Evolutionary conservation across 108 stramenopile genomes (phyloP).

Genomic region (Nannochloropsis oceanica): DNA sequence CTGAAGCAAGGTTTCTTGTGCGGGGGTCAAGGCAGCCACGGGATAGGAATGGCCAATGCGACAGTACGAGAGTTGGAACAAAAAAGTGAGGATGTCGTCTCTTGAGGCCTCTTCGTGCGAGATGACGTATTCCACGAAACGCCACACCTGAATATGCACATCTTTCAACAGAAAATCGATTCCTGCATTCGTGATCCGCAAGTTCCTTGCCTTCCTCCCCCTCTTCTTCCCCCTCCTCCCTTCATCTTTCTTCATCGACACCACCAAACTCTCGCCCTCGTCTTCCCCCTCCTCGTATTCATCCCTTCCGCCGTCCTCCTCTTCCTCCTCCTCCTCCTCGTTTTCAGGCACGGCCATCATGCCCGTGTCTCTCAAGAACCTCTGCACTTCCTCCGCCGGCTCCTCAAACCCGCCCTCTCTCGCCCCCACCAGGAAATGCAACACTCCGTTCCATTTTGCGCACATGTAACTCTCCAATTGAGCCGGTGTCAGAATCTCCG

Average conservation of each 20-base stretch:
- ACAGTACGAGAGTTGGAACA: constrained; percentile 22
- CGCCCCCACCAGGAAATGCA: neutral
- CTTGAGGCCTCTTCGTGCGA: constrained; percentile 6
- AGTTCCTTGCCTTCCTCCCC: neutral
- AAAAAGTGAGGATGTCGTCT: constrained; percentile 28
- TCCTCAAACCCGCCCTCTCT: neutral
- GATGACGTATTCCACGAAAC: constrained; percentile 8
- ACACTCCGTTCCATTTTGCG: neutral
- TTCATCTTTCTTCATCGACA: neutral
- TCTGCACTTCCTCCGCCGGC: neutral
- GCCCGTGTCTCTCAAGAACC: neutral
- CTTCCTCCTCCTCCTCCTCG: neutral
- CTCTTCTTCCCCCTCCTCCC: neutral
- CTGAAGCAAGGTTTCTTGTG: constrained; percentile 8
- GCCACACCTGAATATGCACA: constrained; percentile 23
- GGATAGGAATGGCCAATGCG: constrained; percentile 17
- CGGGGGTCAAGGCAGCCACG: constrained; percentile 14
- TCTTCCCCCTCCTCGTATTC: neutral
- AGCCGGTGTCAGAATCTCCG: neutral
- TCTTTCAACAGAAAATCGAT: constrained; percentile 29
- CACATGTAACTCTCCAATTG: neutral
- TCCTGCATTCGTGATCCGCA: neutral
- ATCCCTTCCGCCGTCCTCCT: neutral
- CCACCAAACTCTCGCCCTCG: neutral
- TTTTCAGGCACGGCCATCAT: neutral